A percentile compares a stretch with the other conserved stretches of the same genome.
Evolutionary conservation across 495 filamentous ascomycete species (phyloP).

Genomic region (Evernia prunastri): DNA sequence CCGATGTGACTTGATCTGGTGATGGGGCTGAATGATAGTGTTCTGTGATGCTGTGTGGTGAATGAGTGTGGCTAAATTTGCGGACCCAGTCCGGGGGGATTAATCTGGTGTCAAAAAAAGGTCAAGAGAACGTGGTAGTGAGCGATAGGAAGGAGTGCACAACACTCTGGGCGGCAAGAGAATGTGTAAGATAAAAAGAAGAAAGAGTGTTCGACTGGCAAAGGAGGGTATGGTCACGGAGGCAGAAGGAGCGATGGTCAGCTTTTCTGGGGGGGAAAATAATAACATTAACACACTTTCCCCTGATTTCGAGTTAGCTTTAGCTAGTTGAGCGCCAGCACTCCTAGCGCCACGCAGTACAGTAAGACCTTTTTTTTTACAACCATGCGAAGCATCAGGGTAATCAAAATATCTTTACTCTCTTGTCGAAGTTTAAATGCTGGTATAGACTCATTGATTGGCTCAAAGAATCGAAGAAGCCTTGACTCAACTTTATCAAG

Average conservation of each 20-base stretch:
- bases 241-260: conserved; percentile 30
- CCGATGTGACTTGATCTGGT: conserved; percentile 12
- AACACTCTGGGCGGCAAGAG: conserved; percentile 31
- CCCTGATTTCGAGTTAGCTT: conserved; percentile 5
- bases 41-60: conserved; percentile 20
- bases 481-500: too few species aligned
- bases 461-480: not conserved
- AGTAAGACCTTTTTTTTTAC: not conserved
- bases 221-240: conserved; percentile 33
- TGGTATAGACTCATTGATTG: not conserved
- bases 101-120: conserved; percentile 10
- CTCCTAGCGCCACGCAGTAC: not conserved
- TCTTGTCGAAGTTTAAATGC: not conserved
- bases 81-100: conserved; percentile 26
- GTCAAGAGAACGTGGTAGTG: conserved; percentile 31
- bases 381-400: not conserved
- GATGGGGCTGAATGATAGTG: conserved; percentile 21
- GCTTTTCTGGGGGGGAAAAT: not conserved
- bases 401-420: too few species aligned
- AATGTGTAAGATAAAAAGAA: conserved; percentile 35
- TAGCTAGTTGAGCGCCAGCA: not conserved
- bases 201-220: conserved; percentile 38
- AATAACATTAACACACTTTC: not conserved
- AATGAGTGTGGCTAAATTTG: conserved; percentile 12
- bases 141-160: conserved; percentile 31